Conservation (phyloP, 2,329 filamentous ascomycete species). For the Xylariaceae sp. region DNA sequence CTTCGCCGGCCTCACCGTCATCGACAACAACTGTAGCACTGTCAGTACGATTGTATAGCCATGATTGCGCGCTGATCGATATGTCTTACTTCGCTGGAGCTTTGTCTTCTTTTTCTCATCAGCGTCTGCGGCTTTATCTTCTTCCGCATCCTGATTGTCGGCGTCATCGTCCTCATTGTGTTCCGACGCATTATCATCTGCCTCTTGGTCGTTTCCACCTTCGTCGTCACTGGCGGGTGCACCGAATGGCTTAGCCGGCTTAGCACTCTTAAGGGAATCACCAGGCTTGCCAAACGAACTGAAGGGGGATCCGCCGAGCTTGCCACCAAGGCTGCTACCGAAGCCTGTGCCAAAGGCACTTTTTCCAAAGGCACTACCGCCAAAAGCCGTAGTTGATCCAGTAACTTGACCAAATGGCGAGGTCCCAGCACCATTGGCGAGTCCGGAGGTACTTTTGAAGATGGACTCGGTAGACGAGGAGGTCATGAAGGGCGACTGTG, state of each 20-base stretch:
- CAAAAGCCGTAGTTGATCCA: conserved; percentile 28
- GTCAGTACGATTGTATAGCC: conserved; percentile 22
- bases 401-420: conserved; percentile 30
- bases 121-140: conserved; percentile 29
- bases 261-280: conserved; percentile 48
- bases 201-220: conserved; percentile 36
- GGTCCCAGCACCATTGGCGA: conserved; percentile 25
- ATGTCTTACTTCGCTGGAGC: conserved; percentile 63
- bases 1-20: conserved; percentile 81
- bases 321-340: conserved; percentile 34
- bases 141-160: conserved; percentile 40
- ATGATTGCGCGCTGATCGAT: neutral
- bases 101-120: conserved; percentile 60
- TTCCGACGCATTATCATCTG: conserved; percentile 36
- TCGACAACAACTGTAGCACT: conserved; percentile 57
- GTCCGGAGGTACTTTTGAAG: conserved; percentile 39
- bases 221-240: conserved; percentile 60
- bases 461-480: conserved; percentile 43
- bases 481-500: conserved; percentile 34
- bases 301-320: conserved; percentile 44
- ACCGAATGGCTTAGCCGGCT: conserved; percentile 69
- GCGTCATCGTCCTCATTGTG: conserved; percentile 36
- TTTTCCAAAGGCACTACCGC: conserved; percentile 44
- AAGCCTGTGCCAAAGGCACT: conserved; percentile 41
- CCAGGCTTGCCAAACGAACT: conserved; percentile 66